A percentile compares a stretch with the other conserved stretches of the same genome.
Conservation (phyloP, 768 basidiomycete species). For the Lentinula boryana region DNA sequence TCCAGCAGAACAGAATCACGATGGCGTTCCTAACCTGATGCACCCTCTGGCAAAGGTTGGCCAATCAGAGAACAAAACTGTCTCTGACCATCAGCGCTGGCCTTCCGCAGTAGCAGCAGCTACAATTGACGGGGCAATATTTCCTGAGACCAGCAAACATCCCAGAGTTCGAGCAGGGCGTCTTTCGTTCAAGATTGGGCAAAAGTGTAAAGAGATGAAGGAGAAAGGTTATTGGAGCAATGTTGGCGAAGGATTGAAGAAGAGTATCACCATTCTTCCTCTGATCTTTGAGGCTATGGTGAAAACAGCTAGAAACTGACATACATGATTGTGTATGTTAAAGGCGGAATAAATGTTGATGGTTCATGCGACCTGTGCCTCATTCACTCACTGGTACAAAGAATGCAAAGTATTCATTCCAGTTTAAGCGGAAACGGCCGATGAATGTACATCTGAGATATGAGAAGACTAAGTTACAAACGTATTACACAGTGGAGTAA, state of each 20-base stretch:
- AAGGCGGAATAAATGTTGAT: too few species aligned
- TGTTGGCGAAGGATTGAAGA: neutral
- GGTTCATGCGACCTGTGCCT: too few species aligned
- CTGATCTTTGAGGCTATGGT: constrained; percentile 1
- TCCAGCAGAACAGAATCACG: neutral
- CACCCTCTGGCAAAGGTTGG: neutral
- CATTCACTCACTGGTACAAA: too few species aligned
- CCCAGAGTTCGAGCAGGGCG: neutral
- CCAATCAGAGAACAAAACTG: neutral
- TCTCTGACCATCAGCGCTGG: neutral
- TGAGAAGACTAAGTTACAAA: neutral
- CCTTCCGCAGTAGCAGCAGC: neutral
- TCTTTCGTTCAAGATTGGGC: neutral
- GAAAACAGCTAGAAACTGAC: neutral
- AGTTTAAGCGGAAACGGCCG: too few species aligned
- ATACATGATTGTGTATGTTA: neutral
- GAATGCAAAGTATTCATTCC: too few species aligned
- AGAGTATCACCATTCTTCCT: neutral
- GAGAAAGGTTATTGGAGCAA: neutral
- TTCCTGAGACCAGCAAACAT: neutral
- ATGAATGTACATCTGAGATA: too few species aligned
- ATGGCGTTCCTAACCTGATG: neutral
- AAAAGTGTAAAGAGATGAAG: neutral
- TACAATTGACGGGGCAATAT: neutral
- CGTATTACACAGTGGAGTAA: neutral